These are phyloP conservation scores for Venturia oleaginea DNA, from an alignment of 2,329 filamentous ascomycete species.

Conservation along the genomic window DNA sequence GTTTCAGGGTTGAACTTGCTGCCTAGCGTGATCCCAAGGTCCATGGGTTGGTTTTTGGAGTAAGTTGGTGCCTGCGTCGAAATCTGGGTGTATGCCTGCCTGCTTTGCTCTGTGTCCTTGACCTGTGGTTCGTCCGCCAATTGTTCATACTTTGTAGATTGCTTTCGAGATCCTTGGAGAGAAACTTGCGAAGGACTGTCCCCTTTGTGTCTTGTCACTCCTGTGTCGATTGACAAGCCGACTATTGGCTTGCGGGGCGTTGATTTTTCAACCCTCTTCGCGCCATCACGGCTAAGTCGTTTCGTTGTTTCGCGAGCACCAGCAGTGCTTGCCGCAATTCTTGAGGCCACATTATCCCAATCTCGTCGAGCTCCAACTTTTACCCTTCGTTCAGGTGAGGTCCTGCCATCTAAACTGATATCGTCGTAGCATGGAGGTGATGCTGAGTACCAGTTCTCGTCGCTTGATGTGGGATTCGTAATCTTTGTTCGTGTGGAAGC, in stretches of 20 bases:
- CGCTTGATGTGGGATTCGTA: not conserved
- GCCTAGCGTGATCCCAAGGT: not conserved
- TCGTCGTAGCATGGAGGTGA: not conserved
- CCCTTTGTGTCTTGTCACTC: conserved; percentile 3
- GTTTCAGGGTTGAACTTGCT: conserved; percentile 25
- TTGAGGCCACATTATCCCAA: conserved; percentile 7
- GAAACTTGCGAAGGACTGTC: not conserved
- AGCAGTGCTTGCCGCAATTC: conserved; percentile 10
- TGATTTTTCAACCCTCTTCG: conserved; percentile 77
- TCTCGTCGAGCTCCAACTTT: not conserved
- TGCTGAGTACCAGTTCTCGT: not conserved
- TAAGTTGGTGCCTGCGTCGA: conserved; percentile 24
- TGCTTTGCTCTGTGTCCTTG: not conserved
- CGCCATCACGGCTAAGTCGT: conserved; percentile 25
- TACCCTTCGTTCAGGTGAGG: not conserved
- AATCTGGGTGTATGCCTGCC: not conserved
- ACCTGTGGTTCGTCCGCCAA: conserved; percentile 3
- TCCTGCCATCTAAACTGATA: not conserved
- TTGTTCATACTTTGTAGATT: conserved; percentile 7
- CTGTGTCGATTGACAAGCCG: conserved; percentile 13
- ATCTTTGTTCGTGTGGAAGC: not conserved
- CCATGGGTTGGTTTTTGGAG: conserved; percentile 55
- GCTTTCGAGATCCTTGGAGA: not conserved
- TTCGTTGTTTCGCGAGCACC: not conserved
- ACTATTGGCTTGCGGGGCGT: conserved; percentile 22